phyloP scores from a whole-genome alignment of 768 basidiomycete genomes.

The Pholiota conissans region DNA sequence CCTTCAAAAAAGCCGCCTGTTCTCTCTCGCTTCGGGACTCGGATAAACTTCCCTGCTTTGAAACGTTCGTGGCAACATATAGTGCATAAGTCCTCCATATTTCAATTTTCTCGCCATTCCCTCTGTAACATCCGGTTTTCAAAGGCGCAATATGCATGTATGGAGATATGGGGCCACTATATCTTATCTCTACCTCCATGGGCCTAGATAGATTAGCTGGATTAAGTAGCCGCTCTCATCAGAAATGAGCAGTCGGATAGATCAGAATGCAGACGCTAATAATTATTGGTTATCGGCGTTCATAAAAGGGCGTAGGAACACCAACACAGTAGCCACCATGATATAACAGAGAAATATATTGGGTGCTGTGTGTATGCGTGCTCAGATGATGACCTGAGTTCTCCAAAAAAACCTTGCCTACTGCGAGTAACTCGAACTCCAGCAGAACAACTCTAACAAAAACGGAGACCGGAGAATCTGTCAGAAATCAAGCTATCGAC shows the following conservation, averaged over 20 bases:
- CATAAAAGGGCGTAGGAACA: background rate
- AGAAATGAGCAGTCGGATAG: background rate
- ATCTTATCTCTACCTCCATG: background rate
- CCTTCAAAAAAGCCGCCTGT: too few relatives aligned
- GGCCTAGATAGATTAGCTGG: background rate
- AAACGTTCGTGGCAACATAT: background rate
- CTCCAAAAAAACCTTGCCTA: background rate
- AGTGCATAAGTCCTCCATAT: background rate
- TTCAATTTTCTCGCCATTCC: background rate
- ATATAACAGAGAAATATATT: background rate
- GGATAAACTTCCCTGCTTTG: background rate
- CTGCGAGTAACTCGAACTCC: too few relatives aligned
- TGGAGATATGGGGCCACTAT: background rate
- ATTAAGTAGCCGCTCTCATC: background rate
- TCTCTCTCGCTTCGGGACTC: background rate
- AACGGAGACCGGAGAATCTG: background rate
- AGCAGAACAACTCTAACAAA: background rate
- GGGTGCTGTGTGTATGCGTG: background rate
- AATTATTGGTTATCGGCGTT: background rate
- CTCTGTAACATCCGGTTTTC: background rate
- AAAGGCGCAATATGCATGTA: background rate
- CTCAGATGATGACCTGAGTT: background rate
- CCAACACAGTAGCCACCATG: background rate
- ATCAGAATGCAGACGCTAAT: too few relatives aligned
- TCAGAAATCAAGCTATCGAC: too few relatives aligned